Conservation (phyloP, 805 yeast genomes). For the Teunomyces panamensis region DNA sequence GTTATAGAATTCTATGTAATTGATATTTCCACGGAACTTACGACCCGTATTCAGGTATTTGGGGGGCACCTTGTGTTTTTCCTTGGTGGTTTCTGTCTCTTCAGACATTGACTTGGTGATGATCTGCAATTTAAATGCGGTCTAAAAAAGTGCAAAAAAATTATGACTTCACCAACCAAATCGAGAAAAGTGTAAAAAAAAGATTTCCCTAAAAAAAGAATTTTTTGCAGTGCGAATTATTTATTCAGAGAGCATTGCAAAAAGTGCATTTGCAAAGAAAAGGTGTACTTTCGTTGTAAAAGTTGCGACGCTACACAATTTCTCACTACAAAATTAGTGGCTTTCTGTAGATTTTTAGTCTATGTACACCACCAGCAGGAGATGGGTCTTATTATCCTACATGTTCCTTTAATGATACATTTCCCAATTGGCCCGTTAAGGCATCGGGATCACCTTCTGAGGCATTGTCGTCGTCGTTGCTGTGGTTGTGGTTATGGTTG, state of each 20-base stretch:
- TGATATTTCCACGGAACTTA: slow-evolving; percentile 25
- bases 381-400: neutral
- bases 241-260: too few relatives aligned
- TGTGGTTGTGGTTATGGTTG: neutral
- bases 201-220: neutral
- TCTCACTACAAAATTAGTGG: too few relatives aligned
- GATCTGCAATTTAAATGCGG: too few relatives aligned
- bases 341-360: neutral
- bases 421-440: neutral
- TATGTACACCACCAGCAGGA: neutral
- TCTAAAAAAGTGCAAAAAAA: neutral
- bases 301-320: too few relatives aligned
- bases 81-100: neutral
- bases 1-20: slow-evolving; percentile 27
- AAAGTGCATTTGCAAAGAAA: too few relatives aligned
- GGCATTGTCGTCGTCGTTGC: neutral
- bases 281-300: too few relatives aligned
- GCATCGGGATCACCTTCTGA: neutral
- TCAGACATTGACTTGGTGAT: neutral
- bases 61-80: neutral
- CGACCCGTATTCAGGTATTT: slow-evolving; percentile 6
- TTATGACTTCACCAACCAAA: too few relatives aligned
- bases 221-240: neutral
- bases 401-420: neutral
- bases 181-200: neutral